phyloP scores from a whole-genome alignment of 2,329 filamentous ascomycete genomes.

The Epichloe elymi region DNA sequence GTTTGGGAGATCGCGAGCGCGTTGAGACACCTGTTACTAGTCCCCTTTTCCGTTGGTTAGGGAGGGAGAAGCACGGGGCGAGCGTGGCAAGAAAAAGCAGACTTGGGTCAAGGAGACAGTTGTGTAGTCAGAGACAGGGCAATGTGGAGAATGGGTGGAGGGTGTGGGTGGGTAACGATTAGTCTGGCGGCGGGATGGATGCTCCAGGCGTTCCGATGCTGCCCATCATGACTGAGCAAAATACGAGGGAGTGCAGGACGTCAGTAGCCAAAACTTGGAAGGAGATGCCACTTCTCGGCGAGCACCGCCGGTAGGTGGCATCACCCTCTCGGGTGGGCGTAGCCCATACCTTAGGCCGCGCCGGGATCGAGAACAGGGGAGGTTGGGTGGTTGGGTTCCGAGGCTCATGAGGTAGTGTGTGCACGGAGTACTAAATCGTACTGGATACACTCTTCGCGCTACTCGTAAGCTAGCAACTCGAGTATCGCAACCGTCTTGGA shows the following conservation, averaged over 20 bases:
- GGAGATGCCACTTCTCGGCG: too few relatives aligned
- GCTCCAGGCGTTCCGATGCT: not conserved
- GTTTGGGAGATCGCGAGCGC: slow-evolving; percentile 3
- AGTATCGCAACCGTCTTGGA: not conserved
- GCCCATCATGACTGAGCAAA: not conserved
- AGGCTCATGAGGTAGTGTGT: too few relatives aligned
- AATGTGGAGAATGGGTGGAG: not conserved
- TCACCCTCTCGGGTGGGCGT: too few relatives aligned
- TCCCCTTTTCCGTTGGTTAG: slow-evolving; percentile 1
- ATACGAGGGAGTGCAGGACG: not conserved
- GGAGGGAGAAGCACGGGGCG: not conserved
- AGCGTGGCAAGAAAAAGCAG: not conserved
- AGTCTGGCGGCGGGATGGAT: not conserved
- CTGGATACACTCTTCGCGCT: too few relatives aligned
- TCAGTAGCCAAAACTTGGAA: not conserved
- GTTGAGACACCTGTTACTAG: not conserved
- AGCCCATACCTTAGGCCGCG: too few relatives aligned
- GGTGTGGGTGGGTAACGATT: not conserved
- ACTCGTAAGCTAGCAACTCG: too few relatives aligned
- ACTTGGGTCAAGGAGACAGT: not conserved
- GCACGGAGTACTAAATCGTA: too few relatives aligned
- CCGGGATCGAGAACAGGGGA: too few relatives aligned
- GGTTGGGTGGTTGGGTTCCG: too few relatives aligned
- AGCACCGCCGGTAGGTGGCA: too few relatives aligned
- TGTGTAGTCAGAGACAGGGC: not conserved